Evolutionary conservation across 2,329 filamentous ascomycete genomes (phyloP), one percentile per base, ranked within the genome.

Genomic region (Neonectria faginata): DNA sequence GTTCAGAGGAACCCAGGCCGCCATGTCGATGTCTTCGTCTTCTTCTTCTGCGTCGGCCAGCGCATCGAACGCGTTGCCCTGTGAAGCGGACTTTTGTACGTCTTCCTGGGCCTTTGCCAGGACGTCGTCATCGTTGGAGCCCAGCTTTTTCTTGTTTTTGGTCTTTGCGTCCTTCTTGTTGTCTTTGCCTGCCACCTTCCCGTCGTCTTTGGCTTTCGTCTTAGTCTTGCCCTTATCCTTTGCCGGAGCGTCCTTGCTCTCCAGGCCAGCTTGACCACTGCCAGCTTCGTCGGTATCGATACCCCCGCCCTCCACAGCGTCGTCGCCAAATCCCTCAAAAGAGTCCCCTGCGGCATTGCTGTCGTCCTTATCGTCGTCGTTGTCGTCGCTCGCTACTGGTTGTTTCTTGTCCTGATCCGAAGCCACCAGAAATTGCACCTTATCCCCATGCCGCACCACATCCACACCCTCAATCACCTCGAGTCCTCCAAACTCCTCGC

Each of bases 391-490:
- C 39, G 64, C 63, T 50, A 60, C 56, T 22, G 56, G 9, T 47
- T 59, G 60, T 60, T 69, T 64, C 56, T 62, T 62, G 33, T 66
- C 33, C 53, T 64, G 57, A 25, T 74, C 53, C 47, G 73, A 69
- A 25, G 68, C 70, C 41, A 82, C 76, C 71, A 90, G 80, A 78
- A 91, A 90, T 73, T 86, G 82, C 29, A 90, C 79, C 6, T 81
- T 84, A 57, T 84, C 80, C 8, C 88, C 89, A 31, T 90, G 84
- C 66, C 86, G 88, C 45, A 97, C 83, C n/a, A 99, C 85, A 31
- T 97, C 92, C 1, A 99, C 92, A 56, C 92, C 93, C 16, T 97
- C 92, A 51, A 98, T 91, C 74, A 98, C 94, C 74, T 99, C 94
- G 2, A 99, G 81, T 0, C 92, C 94, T 73, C 91, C 97, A 78